Evolutionary conservation across 805 yeast species (phyloP), one percentile per base, ranked within the genome.

Genomic region (Sugiyamaella lignohabitans): DNA sequence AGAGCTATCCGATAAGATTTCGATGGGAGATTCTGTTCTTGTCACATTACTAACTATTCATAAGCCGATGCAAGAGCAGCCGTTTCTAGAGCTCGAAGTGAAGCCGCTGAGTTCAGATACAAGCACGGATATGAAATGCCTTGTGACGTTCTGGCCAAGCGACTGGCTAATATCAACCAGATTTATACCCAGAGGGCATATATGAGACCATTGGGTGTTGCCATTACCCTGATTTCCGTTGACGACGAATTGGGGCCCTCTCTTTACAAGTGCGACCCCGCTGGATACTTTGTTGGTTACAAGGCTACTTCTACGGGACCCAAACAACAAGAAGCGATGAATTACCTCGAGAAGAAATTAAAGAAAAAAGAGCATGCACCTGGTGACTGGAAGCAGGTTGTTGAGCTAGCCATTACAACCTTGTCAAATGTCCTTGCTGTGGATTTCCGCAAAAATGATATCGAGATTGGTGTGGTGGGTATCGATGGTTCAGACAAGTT

Each of bases 111-210:
- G 65, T 93, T 86, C 71, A 78, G 86, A 60, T 91, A 91, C 71
- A 84, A 86, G 64, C 86, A 87, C 65, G 98, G 98, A 36, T 93
- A 88, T 64, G 96, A 87, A 62, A 89, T 93, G 87, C 98, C 98
- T 2, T 87, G 86, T 53, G 96, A 87, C 62, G 87, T 84, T 22
- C 72, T 89, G 59, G 86, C 96, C 36, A 91, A 91, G 70, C 78
- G 97, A 64, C 83, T 93, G 85, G 98, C 98, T 47, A 93, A 93
- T 65, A 70, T 88, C 62, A 84, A 95, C 42, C 98, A 93, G 72
- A 79, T 93, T 53, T 93, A 88, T 67, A 93, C 98, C 37, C 98
- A 93, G 69, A 78, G 97, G 63, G 98, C 98, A 8, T 91, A 91
- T 67, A 93, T 93, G 98, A 80, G 98, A 68, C 98, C 98, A 21